Evolutionary conservation across 306 rosid species (phyloP), one percentile per base, ranked within the genome.

Genomic region (Ormosia semicastrata): DNA sequence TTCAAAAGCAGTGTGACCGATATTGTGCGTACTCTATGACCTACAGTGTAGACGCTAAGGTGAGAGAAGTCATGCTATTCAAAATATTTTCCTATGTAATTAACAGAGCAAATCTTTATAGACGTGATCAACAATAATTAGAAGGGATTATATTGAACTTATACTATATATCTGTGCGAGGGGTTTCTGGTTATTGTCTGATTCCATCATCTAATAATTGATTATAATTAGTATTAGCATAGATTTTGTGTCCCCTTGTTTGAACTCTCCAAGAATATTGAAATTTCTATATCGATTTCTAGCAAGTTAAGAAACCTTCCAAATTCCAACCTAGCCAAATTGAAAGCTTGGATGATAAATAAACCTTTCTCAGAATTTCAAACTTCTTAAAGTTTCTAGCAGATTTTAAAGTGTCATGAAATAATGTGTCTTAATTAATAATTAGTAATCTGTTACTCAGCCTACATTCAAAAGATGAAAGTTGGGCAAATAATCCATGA

Each of bases 181-280:
- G 46, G 39, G 49, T 75, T 78, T 64, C 7, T 15, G 77, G 64
- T 56, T 75, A 30, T 46, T 63, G 77, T 86, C 70, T 14, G 71
- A 75, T 85, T 80, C 53, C 49, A 40, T 80, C 32, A 56, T 63
- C 41, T 17, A 68, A 76, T 80, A 64, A 75, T 79, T 79, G 85
- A 65, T 47, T 71, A 75, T 12, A 47, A 79, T 40, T 75, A 74
- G 36, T 40, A 74, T 66, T 69, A 18, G 69, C 68, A 72, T 62
- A 62, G 80, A 79, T 86, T 76, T 77, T 73, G 36, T 86, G 86
- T 70, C 73, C 10, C 85, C 71, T 43, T 77, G 24, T 72, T 77
- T 34, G 82, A 73, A 58, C 62, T 73, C 58, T 60, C 17, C 54
- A 50, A 62, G 57, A 83, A 60, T 44, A 76, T 72, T 24, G 66